A percentile compares a stretch with the other conserved stretches of the same genome.
phyloP scores from a whole-genome alignment of 1,284 basidiomycete genomes.

The Paramarasmius palmivorus region DNA sequence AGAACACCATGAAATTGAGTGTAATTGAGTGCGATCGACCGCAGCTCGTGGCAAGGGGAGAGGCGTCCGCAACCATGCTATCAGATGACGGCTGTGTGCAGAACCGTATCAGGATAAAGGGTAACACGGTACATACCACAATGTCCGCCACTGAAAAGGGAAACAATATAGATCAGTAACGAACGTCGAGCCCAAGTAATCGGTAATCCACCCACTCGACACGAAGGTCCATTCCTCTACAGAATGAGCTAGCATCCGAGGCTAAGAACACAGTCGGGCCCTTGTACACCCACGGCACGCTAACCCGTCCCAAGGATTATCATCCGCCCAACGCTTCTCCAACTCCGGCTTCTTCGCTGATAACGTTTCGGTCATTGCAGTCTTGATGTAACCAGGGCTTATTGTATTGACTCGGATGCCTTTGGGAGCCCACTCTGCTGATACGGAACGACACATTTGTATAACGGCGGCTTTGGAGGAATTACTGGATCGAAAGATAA shows the following conservation, averaged over 20 bases:
- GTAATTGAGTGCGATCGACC: too few species aligned
- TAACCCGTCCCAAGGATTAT: constrained; percentile 1
- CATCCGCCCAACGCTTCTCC: constrained; percentile 9
- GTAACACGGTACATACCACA: neutral
- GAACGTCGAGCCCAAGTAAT: neutral
- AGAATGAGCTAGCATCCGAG: constrained; percentile 10
- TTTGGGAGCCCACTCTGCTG: constrained; percentile 40
- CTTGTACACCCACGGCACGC: constrained; percentile 9
- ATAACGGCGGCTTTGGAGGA: constrained; percentile 39
- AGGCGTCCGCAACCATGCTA: too few species aligned
- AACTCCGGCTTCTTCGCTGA: constrained; percentile 10
- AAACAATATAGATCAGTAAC: neutral
- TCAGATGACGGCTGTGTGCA: too few species aligned
- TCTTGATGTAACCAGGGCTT: constrained; percentile 14
- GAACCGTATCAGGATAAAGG: too few species aligned
- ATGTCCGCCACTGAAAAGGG: neutral
- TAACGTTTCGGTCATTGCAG: constrained; percentile 11
- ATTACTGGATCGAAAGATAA: constrained; percentile 4
- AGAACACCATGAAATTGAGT: too few species aligned
- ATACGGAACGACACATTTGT: constrained; percentile 42
- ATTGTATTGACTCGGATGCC: constrained; percentile 33
- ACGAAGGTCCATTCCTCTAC: constrained; percentile 12
- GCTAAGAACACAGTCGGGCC: constrained; percentile 11
- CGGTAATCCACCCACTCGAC: constrained; percentile 5
- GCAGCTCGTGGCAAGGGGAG: too few species aligned